Evolutionary conservation across 371 early-diverging fungal genomes (phyloP).

Genomic region (Syncephalis fuscata): DNA sequence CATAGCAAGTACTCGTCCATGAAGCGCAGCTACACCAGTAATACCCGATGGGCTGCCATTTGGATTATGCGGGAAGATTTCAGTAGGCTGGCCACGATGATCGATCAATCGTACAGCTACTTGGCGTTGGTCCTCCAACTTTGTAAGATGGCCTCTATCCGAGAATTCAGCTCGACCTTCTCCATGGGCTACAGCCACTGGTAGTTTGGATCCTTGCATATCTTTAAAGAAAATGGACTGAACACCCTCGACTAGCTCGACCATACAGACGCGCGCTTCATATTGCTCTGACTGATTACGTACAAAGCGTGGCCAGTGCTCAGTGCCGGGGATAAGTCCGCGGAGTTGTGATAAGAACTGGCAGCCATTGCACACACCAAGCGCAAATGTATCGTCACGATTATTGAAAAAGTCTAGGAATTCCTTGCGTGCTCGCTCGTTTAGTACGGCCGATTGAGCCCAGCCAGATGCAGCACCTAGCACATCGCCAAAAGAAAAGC

Average conservation of each 20-base stretch:
- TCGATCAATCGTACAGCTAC: slow-evolving; percentile 65
- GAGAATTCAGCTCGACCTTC: slow-evolving; percentile 84
- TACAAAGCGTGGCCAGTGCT: slow-evolving; percentile 79
- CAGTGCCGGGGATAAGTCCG: slow-evolving; percentile 64
- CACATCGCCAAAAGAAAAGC: slow-evolving; percentile 96
- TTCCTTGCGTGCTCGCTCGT: slow-evolving; percentile 47
- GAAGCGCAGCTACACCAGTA: slow-evolving; percentile 61
- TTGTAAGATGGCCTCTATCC: slow-evolving; percentile 15
- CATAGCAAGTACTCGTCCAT: slow-evolving; percentile 81
- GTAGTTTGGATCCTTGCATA: slow-evolving; percentile 81
- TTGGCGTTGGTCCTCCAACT: slow-evolving; percentile 26
- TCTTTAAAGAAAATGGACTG: slow-evolving; percentile 59
- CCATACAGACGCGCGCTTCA: slow-evolving; percentile 77
- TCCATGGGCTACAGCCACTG: slow-evolving; percentile 92
- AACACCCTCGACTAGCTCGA: slow-evolving; percentile 27
- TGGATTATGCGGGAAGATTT: slow-evolving; percentile 86
- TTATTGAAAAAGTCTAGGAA: slow-evolving; percentile 61
- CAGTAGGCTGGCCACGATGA: slow-evolving; percentile 52
- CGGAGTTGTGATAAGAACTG: slow-evolving; percentile 83
- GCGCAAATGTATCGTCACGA: slow-evolving; percentile 75
- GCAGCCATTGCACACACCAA: slow-evolving; percentile 96
- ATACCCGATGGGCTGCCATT: slow-evolving; percentile 83
- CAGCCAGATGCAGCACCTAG: slow-evolving; percentile 94
- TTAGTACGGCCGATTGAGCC: slow-evolving; percentile 78
- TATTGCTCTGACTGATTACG: slow-evolving; percentile 84